Base-by-base conservation (phyloP, 2,329 filamentous ascomycete genomes). In the Nemania serpens region DNA sequence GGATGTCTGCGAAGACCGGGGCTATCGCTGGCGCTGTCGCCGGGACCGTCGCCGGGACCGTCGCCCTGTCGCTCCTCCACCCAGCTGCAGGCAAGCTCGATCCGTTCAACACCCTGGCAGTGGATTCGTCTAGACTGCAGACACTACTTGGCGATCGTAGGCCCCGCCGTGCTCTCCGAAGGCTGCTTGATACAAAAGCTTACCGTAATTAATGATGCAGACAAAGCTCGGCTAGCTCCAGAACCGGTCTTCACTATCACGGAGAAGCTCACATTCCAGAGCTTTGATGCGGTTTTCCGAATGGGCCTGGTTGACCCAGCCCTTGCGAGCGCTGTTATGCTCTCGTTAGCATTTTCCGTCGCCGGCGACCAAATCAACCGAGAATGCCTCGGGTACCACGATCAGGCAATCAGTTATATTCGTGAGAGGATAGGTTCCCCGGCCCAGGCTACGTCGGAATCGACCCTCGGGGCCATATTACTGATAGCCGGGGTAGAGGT, bases 401-500 rank as follows among this genome's bases (percentile, higher is more conserved):
- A 64, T 15, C 59, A 74, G 15, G 71, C 75, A 0, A 57, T 79
- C 1, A 65, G 64, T 3, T 67, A 58, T 9, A 72, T 80, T 53
- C 72, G 77, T 3, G 34, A 70, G 33, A 75, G 67, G n/a, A 75
- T 80, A 66, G 64, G 55, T 22, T 73, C 59, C 10, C 58, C 58
- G 0, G 64, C 70, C 3, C 60, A 58, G 3, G 71, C 73, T 36
- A 64, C 70, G 12, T 74, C 76, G 0, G 74, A 74, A 52, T 70
- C 77, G 3, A 79, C 77, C 0, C 62, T 81, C 2, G 78, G 76
- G 0, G 73, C 78, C 0, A 80, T 81, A 61, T 17, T 81, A 5
- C 68, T 81, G 0, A 67, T 80, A 0, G 77, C 77, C 11, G 77
- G 78, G 0, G 66, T 79, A 1, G 78, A 79, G 71, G 78, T 79